phyloP scores from a whole-genome alignment of 2,329 filamentous ascomycete species.

The Hysterium pulicare region DNA sequence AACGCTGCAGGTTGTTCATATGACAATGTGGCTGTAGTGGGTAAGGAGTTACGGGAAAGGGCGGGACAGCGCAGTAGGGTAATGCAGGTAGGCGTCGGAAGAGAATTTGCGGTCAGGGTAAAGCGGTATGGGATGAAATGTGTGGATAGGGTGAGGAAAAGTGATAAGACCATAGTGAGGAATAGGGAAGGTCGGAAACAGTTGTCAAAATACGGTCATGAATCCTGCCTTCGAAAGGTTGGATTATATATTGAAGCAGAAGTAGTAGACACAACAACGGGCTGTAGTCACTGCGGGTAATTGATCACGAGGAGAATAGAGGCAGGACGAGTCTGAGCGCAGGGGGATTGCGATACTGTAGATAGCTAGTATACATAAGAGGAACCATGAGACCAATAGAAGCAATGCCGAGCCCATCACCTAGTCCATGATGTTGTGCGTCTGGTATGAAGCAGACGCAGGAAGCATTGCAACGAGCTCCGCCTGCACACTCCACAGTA shows the following conservation, averaged over 20 bases:
- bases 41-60: not conserved
- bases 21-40: not conserved
- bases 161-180: too few relatives aligned
- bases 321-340: too few relatives aligned
- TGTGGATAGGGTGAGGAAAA: not conserved
- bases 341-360: slow-evolving; percentile 32
- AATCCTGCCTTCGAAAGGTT: not conserved
- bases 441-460: not conserved
- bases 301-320: too few relatives aligned
- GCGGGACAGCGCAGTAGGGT: too few relatives aligned
- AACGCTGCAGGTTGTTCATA: not conserved
- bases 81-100: not conserved
- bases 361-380: slow-evolving; percentile 36
- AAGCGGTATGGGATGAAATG: not conserved
- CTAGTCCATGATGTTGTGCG: not conserved
- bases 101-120: not conserved
- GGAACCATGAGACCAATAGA: slow-evolving; percentile 3
- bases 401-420: slow-evolving; percentile 1
- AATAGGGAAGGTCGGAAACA: too few relatives aligned
- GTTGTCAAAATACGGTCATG: too few relatives aligned
- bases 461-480: not conserved
- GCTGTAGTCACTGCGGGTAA: too few relatives aligned
- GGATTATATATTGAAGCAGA: not conserved
- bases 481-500: not conserved
- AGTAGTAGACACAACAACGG: too few relatives aligned